Evolutionary conservation across 2,329 filamentous ascomycete genomes (phyloP).

Genomic region (Talaromyces amestolkiae): DNA sequence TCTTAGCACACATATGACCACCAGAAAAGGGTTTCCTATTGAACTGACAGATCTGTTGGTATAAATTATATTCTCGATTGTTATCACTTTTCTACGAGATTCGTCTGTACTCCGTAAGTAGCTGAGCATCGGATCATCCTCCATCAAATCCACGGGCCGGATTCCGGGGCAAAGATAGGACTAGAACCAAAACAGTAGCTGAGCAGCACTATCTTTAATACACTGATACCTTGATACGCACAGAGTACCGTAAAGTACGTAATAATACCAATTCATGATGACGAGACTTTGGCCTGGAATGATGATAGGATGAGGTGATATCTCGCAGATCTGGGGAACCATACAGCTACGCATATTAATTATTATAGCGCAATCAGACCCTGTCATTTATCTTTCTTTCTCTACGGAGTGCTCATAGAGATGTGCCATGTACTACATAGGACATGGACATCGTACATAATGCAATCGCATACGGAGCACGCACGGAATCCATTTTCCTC

Average conservation of each 20-base stretch:
- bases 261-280: constrained; percentile 5
- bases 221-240: background rate
- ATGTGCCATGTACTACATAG: background rate
- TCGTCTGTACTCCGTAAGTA: background rate
- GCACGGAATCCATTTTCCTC: background rate
- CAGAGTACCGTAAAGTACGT: background rate
- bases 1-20: background rate
- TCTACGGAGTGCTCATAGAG: background rate
- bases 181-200: background rate
- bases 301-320: constrained; percentile 21
- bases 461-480: background rate
- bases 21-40: background rate
- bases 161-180: constrained; percentile 1
- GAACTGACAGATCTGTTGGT: background rate
- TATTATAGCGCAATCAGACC: background rate
- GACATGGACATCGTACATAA: background rate
- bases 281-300: constrained; percentile 11
- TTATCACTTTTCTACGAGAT: background rate
- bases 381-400: background rate
- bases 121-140: background rate
- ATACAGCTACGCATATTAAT: background rate
- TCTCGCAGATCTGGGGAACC: constrained; percentile 17
- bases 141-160: background rate
- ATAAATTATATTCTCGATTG: background rate
- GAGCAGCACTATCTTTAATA: background rate